Base-by-base conservation (phyloP, 768 basidiomycete genomes). In the Coprinopsis marcescibilis region DNA sequence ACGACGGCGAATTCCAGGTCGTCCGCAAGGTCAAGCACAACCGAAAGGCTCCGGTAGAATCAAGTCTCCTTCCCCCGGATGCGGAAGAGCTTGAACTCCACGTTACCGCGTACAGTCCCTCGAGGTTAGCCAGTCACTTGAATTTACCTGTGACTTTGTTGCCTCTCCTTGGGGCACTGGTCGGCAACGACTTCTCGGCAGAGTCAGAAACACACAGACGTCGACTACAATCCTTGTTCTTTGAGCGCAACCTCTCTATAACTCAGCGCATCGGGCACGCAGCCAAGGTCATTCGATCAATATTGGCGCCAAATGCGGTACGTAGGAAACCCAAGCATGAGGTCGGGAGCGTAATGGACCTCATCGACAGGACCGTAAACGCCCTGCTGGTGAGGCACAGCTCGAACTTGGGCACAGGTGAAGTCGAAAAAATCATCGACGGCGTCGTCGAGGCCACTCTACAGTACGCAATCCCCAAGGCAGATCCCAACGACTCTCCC, bases 161-260 rank as follows among this genome's bases (percentile, higher is more conserved):
- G 24, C 89, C 89, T 1, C 72, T 92, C 4, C 67, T 91, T 2
- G 86, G 81, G 15, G 84, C 89, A 8, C 65, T 91, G 14, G 76
- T 89, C 3, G 89, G 89, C 40, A 90, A 90, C 55, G 89, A 91
- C 60, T 91, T 78, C 57, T 76, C 85, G 0, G 74, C 72, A 40
- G 71, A 71, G 50, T 60, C 65, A 11, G 72, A 77, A 37, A 65
- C 73, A 5, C 67, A 68, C 32, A 69, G 70, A 17, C 73, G 71
- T 34, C 73, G 70, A 49, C 65, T 78, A 7, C 83, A 81, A 57
- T 69, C 66, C 0, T 55, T 85, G 19, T 88, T 91, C 60, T 91
- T 89, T 56, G 80, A 85, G 38, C 69, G 76, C 27, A 64, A 69
- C 19, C 64, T 83, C 19, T 74, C 77, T 0, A 60, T 73, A 26